Conservation (phyloP, 345 rosid genomes). For the Hevea brasiliensis region DNA sequence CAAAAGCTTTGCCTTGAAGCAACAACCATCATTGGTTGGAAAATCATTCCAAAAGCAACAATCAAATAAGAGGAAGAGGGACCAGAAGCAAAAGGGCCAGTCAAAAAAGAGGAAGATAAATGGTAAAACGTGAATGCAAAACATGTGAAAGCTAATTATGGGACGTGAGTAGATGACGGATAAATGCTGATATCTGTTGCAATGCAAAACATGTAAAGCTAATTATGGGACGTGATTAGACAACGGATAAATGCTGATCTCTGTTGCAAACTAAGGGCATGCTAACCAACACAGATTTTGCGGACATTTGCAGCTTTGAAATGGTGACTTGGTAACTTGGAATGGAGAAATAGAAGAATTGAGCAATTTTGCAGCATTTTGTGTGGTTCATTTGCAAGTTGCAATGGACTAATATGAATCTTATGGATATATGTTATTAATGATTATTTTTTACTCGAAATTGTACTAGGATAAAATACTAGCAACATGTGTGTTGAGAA, state of each 20-base stretch:
- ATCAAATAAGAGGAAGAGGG: conserved; percentile 77
- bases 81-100: conserved; percentile 29
- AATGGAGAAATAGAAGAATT: not conserved
- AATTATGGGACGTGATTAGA: not conserved
- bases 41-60: conserved; percentile 60
- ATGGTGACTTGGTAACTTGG: not conserved
- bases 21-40: conserved; percentile 86
- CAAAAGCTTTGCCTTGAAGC: conserved; percentile 88
- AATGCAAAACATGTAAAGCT: not conserved
- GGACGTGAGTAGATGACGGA: not conserved
- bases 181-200: too few species aligned
- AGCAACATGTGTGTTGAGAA: not conserved
- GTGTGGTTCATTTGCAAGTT: not conserved
- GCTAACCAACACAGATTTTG: not conserved
- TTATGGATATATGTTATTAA: not conserved
- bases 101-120: conserved; percentile 21
- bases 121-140: not conserved
- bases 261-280: not conserved
- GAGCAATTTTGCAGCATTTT: not conserved
- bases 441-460: not conserved
- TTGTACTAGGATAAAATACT: not conserved
- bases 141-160: not conserved
- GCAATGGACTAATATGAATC: not conserved
- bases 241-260: not conserved
- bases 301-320: not conserved